These are phyloP conservation scores for Neodidymelliopsis sp. DNA, from an alignment of 2,329 filamentous ascomycete genomes.

Conservation along the genomic window DNA sequence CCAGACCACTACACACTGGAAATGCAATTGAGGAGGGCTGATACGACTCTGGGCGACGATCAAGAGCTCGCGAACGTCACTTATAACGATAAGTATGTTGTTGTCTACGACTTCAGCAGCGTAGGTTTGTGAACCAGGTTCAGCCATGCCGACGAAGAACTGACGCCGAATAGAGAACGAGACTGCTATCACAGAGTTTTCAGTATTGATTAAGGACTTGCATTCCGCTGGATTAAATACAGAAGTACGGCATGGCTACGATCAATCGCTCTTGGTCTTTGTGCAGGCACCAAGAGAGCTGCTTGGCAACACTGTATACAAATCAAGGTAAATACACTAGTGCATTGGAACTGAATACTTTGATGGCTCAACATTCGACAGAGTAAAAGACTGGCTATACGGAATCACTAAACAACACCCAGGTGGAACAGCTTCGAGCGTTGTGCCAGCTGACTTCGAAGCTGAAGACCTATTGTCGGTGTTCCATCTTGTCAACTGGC, in stretches of 20 bases:
- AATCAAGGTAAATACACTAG: conserved; percentile 32
- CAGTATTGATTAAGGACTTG: conserved; percentile 32
- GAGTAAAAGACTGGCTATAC: conserved; percentile 85
- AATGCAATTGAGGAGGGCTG: conserved; percentile 34
- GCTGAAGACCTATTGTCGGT: conserved; percentile 80
- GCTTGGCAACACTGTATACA: conserved; percentile 42
- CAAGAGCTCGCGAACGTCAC: conserved; percentile 31
- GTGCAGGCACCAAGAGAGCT: conserved; percentile 40
- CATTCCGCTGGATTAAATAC: conserved; percentile 40
- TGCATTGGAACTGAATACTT: neutral
- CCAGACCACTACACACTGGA: conserved; percentile 7
- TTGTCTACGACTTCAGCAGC: conserved; percentile 40
- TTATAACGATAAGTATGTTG: conserved; percentile 45
- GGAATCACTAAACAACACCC: conserved; percentile 73
- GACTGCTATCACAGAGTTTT: conserved; percentile 32
- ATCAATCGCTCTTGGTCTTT: conserved; percentile 40
- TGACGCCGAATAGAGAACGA: conserved; percentile 23
- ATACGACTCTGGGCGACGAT: conserved; percentile 36
- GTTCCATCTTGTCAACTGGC: conserved; percentile 78
- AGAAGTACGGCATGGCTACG: conserved; percentile 41
- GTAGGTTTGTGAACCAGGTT: conserved; percentile 30
- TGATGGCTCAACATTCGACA: conserved; percentile 36
- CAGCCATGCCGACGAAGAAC: neutral
- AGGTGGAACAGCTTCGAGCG: conserved; percentile 45
- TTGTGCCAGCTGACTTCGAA: conserved; percentile 72